Conservation (phyloP, 305 asterid species). For the Rubia tinctorum region DNA sequence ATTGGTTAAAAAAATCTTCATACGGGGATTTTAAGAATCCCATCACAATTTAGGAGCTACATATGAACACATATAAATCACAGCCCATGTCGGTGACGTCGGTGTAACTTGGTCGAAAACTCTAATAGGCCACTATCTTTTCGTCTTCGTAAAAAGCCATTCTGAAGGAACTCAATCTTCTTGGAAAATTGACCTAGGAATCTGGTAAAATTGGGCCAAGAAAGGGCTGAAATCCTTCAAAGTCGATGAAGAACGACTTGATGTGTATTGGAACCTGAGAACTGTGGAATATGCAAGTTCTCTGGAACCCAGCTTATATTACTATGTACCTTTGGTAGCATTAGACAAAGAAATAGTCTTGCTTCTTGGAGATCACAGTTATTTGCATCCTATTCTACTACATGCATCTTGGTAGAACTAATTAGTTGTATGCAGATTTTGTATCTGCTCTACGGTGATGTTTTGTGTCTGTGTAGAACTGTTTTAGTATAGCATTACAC, state of each 20-base stretch:
- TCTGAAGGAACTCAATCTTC: conserved; percentile 41
- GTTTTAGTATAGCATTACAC: too few relatives aligned
- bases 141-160: conserved; percentile 48
- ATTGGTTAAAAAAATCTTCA: conserved; percentile 3
- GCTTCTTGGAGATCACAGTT: conserved; percentile 59
- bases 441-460: too few relatives aligned
- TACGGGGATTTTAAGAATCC: conserved; percentile 11
- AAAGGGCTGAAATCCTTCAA: conserved; percentile 67
- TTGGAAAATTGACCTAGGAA: conserved; percentile 78
- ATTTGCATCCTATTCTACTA: too few relatives aligned
- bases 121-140: conserved; percentile 53
- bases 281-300: conserved; percentile 49
- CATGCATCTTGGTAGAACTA: too few relatives aligned
- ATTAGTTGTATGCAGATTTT: too few relatives aligned
- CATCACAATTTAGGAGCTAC: conserved; percentile 6
- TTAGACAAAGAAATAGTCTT: conserved; percentile 48
- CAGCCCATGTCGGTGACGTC: conserved; percentile 31
- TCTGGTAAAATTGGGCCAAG: conserved; percentile 91
- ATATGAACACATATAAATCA: conserved; percentile 16
- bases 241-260: conserved; percentile 51
- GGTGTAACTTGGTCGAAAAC: conserved; percentile 70
- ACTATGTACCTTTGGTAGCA: conserved; percentile 60
- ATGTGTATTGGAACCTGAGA: conserved; percentile 77
- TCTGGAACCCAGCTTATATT: conserved; percentile 63
- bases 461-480: too few relatives aligned